Conservation (phyloP, 179 eudicot species). For the Carnegiea gigantea region DNA sequence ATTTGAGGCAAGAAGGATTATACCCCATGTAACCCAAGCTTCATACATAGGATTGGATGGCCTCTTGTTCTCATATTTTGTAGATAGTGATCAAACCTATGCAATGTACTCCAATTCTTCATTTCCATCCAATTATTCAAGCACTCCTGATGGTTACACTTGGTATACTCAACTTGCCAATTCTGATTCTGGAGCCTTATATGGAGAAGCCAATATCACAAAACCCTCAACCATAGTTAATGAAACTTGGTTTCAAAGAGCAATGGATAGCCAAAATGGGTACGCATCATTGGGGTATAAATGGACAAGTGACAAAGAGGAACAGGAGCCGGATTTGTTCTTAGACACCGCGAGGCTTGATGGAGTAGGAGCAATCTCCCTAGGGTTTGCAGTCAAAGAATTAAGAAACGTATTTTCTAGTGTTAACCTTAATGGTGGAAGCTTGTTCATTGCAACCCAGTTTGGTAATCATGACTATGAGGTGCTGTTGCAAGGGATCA, state of each 20-base stretch:
- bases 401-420: constrained; percentile 33
- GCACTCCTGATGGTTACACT: constrained; percentile 11
- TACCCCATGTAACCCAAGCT: constrained; percentile 47
- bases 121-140: constrained; percentile 15
- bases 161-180: constrained; percentile 55
- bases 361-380: constrained; percentile 40
- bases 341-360: constrained; percentile 35
- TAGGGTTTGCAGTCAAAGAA: constrained; percentile 42
- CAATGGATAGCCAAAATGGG: constrained; percentile 36
- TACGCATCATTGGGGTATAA: constrained; percentile 35
- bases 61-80: constrained; percentile 51
- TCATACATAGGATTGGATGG: constrained; percentile 57
- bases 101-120: constrained; percentile 58
- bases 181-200: constrained; percentile 39
- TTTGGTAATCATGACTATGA: constrained; percentile 15
- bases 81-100: constrained; percentile 25
- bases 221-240: constrained; percentile 18
- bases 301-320: constrained; percentile 19
- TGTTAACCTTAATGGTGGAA: constrained; percentile 32
- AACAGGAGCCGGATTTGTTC: constrained; percentile 25
- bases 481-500: constrained; percentile 23
- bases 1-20: constrained; percentile 48
- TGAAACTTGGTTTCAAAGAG: constrained; percentile 40
- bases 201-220: constrained; percentile 36
- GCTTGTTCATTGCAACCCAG: constrained; percentile 44